These are phyloP conservation scores for Senna siamea DNA, from an alignment of 306 rosid species.

Conservation along the genomic window DNA sequence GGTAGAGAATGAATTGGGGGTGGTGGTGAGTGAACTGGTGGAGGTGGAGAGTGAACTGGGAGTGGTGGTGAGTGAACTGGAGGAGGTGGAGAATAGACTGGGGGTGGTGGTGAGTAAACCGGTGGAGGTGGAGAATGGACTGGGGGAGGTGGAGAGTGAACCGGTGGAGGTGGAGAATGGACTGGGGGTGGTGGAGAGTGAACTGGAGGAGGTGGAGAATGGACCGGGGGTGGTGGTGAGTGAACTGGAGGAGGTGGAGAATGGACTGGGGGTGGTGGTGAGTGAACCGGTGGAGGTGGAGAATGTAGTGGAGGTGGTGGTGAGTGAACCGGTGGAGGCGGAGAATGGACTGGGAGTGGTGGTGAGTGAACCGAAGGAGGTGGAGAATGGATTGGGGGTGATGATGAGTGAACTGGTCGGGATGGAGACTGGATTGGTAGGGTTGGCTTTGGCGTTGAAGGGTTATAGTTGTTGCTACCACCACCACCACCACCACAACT, in stretches of 20 bases:
- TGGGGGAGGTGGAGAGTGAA: not conserved
- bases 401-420: not conserved
- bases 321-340: not conserved
- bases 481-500: slow-evolving; percentile 38
- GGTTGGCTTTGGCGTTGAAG: slow-evolving; percentile 1
- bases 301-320: slow-evolving; percentile 19
- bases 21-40: not conserved
- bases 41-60: slow-evolving; percentile 22
- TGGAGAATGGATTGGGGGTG: slow-evolving; percentile 33
- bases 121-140: slow-evolving; percentile 24
- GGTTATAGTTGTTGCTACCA: not conserved
- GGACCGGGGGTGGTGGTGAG: not conserved
- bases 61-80: not conserved
- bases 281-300: not conserved
- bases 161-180: not conserved
- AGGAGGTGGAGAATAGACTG: not conserved
- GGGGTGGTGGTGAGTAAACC: too few species aligned
- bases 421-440: slow-evolving; percentile 24
- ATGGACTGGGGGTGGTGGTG: slow-evolving; percentile 34
- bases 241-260: slow-evolving; percentile 34
- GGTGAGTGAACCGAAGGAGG: slow-evolving; percentile 12
- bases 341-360: slow-evolving; percentile 4
- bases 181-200: slow-evolving; percentile 26
- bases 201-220: not conserved
- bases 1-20: slow-evolving; percentile 37